Base-by-base conservation (phyloP, 1,284 basidiomycete species). In the Cryptococcus neoformans region DNA sequence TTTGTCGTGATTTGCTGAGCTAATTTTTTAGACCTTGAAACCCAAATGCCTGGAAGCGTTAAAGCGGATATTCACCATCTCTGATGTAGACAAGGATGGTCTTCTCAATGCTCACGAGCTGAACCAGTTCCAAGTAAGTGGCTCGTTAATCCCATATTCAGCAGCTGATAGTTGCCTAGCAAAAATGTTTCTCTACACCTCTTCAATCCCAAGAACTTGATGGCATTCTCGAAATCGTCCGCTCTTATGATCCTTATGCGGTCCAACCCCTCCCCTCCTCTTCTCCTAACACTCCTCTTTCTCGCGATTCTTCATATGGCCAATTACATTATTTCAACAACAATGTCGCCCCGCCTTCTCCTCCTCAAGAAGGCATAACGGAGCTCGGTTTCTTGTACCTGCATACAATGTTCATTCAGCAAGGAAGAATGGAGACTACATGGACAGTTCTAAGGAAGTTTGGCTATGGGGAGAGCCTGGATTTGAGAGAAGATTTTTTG, bases 371-470 rank as follows among this genome's bases (percentile, higher is more conserved):
- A 64, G 89, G 89, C n/a, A 81, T 99, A 57, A 98, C 94, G 2
- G 91, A 96, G 77, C 84, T 87, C 10, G 95, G 95, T 1, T 98
- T 98, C 79, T 79, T 98, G 48, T 95, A 92, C 71, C 84, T 99
- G 10, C 93, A 98, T 75, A 97, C 94, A 4, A 90, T 89, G 66
- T 99, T 99, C 79, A 97, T 99, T 62, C 95, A 97, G 79, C 87
- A 90, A 53, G 96, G 95, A 11, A 84, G 96, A 46, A 83, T 97
- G 63, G 95, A 99, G 77, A 99, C 96, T 34, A 98, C 95, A 1
- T 99, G 95, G 95, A 95, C 92, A 2, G 93, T 97, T 3, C 80
- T 99, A 62, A 82, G 93, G 59, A 91, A 88, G 67, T 98, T 97
- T 74, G 95, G 95, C 1, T 99, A 99, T 72, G 95, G 89, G 44